These are phyloP conservation scores for Annulohypoxylon nitens DNA, from an alignment of 495 filamentous ascomycete genomes.

Conservation along the genomic window DNA sequence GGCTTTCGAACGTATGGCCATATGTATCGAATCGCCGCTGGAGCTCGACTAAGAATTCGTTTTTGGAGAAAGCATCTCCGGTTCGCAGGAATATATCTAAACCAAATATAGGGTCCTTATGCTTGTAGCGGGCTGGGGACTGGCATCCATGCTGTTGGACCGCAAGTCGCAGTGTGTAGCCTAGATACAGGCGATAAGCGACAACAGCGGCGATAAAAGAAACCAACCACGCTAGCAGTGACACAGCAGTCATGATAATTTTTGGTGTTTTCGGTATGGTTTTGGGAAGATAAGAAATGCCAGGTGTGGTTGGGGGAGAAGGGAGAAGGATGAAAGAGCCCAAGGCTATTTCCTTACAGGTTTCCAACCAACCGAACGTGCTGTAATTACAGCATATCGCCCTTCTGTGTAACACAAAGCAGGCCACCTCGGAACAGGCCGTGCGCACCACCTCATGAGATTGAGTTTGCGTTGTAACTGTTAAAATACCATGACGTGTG, in stretches of 20 bases:
- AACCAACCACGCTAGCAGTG: constrained; percentile 35
- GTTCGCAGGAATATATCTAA: constrained; percentile 49
- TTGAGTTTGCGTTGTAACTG: not conserved
- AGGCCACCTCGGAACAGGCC: not conserved
- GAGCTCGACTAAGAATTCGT: constrained; percentile 39
- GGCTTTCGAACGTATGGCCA: constrained; percentile 42
- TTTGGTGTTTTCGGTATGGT: constrained; percentile 5
- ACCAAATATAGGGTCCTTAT: constrained; percentile 51
- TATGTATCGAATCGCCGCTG: constrained; percentile 45
- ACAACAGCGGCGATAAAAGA: constrained; percentile 36
- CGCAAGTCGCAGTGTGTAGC: constrained; percentile 35
- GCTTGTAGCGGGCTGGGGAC: constrained; percentile 45
- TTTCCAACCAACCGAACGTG: constrained; percentile 14
- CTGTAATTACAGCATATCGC: not conserved
- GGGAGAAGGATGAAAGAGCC: not conserved
- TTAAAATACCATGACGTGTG: too few relatives aligned
- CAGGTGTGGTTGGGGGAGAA: constrained; percentile 19
- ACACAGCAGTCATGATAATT: constrained; percentile 39
- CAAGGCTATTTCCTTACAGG: not conserved
- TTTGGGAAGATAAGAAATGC: not conserved
- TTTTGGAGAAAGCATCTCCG: constrained; percentile 43
- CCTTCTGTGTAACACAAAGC: not conserved
- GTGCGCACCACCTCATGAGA: not conserved
- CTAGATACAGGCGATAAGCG: constrained; percentile 39
- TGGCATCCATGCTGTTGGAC: constrained; percentile 48